phyloP scores from a whole-genome alignment of 305 asterid species.

The Fraxinus platypoda region DNA sequence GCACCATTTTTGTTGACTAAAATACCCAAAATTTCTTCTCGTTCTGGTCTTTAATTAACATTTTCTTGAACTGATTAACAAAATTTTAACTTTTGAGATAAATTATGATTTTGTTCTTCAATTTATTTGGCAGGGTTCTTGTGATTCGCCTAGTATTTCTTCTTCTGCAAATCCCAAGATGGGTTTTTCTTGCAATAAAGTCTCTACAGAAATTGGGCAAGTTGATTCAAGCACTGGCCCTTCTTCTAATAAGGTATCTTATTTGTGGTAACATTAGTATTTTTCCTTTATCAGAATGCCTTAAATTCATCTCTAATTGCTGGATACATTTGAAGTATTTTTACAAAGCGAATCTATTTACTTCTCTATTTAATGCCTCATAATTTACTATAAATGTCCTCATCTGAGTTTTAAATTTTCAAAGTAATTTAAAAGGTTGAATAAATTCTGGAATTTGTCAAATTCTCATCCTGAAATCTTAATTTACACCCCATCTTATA shows the following conservation, averaged over 20 bases:
- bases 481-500: background rate
- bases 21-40: background rate
- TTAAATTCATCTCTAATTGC: background rate
- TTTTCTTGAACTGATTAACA: background rate
- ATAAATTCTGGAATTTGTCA: background rate
- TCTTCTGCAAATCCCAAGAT: slow-evolving; percentile 27
- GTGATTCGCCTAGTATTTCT: slow-evolving; percentile 38
- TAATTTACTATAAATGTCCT: background rate
- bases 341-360: background rate
- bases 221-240: slow-evolving; percentile 36
- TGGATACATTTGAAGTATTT: background rate
- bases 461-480: background rate
- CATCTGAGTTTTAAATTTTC: background rate
- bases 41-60: background rate
- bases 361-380: background rate
- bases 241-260: slow-evolving; percentile 53
- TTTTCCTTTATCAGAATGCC: background rate
- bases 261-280: background rate
- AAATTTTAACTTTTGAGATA: background rate
- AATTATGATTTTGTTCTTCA: background rate
- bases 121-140: slow-evolving; percentile 36
- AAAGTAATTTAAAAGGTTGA: background rate
- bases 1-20: background rate
- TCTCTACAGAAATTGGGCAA: slow-evolving; percentile 23
- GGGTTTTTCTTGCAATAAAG: slow-evolving; percentile 32